phyloP scores from a whole-genome alignment of 495 filamentous ascomycete genomes.

The Trichoderma asperelloides region DNA sequence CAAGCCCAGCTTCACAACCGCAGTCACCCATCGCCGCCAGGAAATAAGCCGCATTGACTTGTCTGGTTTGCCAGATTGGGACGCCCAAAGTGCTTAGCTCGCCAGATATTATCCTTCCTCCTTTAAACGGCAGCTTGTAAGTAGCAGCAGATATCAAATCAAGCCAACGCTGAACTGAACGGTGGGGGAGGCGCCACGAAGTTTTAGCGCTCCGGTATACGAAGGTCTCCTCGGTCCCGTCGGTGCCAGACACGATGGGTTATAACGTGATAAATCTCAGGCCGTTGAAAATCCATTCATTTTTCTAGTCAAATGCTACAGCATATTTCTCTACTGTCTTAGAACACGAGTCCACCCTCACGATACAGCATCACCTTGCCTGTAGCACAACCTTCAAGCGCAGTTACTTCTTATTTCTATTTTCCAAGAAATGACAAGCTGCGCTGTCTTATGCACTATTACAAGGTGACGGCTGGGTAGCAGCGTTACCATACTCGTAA shows the following conservation, averaged over 20 bases:
- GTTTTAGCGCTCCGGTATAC: neutral
- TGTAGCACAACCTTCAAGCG: too few relatives aligned
- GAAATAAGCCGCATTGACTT: neutral
- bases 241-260: neutral
- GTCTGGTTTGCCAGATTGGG: neutral
- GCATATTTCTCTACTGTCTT: too few relatives aligned
- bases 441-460: too few relatives aligned
- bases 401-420: too few relatives aligned
- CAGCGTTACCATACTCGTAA: too few relatives aligned
- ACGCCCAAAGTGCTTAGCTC: neutral
- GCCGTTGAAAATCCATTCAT: too few relatives aligned
- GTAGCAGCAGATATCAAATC: neutral
- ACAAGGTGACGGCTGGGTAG: too few relatives aligned
- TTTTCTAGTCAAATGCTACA: too few relatives aligned
- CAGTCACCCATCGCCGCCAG: neutral
- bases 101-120: neutral
- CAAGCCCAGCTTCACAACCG: neutral
- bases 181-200: neutral
- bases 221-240: neutral
- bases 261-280: too few relatives aligned
- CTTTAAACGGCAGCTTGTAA: neutral
- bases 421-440: too few relatives aligned
- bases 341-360: too few relatives aligned
- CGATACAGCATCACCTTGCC: too few relatives aligned
- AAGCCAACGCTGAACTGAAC: neutral